A percentile compares a stretch with the other conserved stretches of the same genome.
Evolutionary conservation across 768 basidiomycete genomes (phyloP).

Genomic region (Amanita molliuscula): DNA sequence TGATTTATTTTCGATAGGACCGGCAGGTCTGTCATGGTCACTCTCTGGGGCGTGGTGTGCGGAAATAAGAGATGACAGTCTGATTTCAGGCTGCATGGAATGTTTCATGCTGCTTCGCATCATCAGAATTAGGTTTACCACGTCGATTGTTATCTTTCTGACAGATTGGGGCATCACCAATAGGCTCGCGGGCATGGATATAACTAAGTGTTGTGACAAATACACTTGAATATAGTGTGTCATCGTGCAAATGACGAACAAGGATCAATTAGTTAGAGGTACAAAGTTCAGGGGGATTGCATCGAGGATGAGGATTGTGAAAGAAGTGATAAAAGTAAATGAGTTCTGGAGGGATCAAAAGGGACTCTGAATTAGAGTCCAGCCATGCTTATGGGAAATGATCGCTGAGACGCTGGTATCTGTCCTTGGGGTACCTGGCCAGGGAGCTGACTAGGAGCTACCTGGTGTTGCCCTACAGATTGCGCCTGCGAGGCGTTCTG

Average conservation of each 20-base stretch:
- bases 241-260: constrained; percentile 4
- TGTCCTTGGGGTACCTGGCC: constrained; percentile 23
- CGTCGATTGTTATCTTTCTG: not conserved
- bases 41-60: too few species aligned
- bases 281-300: constrained; percentile 6
- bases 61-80: not conserved
- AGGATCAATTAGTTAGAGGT: constrained; percentile 6
- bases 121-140: not conserved
- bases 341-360: not conserved
- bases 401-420: constrained; percentile 27
- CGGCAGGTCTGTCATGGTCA: too few species aligned
- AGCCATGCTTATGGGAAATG: constrained; percentile 45
- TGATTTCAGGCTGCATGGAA: not conserved
- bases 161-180: not conserved
- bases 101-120: not conserved
- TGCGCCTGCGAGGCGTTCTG: constrained; percentile 17
- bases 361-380: constrained; percentile 14
- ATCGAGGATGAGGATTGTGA: constrained; percentile 10
- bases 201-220: constrained; percentile 1
- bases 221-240: constrained; percentile 6
- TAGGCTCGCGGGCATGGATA: constrained; percentile 12
- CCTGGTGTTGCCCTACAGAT: constrained; percentile 13
- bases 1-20: constrained; percentile 41
- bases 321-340: constrained; percentile 8
- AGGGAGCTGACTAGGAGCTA: constrained; percentile 14